Base-by-base conservation (phyloP, 768 basidiomycete species). In the Neoboletus magnificus region DNA sequence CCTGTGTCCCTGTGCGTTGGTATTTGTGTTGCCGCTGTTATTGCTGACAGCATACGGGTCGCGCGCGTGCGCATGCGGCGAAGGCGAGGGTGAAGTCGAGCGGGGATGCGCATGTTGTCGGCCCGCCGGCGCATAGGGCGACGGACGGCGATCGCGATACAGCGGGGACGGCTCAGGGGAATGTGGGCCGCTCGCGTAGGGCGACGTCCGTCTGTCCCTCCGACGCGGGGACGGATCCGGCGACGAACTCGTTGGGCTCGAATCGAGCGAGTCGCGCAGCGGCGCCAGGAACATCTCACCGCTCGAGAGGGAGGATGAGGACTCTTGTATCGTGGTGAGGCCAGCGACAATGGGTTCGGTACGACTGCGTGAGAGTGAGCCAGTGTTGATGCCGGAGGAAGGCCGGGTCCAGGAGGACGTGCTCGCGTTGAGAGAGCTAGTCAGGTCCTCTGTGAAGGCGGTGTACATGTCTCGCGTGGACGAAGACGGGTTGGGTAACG, bases 321-420 rank as follows among this genome's bases (percentile, higher is more conserved):
- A 54, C 36, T 71, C 70, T 22, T 47, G 70, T 27, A 71, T 71
- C 39, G 70, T 71, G 13, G 62, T 52, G 32, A 71, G 52, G 40
- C 65, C 62, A 5, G 57, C 42, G 5, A 73, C 2, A n/a, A 56
- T 29, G 2, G 70, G 71, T 32, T 71, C 70, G 1, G 70, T 71
- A 39, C 69, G 70, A 43, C 63, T 71, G 15, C 70, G 69, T 11
- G 52, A 50, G 30, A 71, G 62, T 1, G 60, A 39, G 35, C 39
- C 35, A 5, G 52, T 44, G 5, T 25, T 46, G 9, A 25, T 36
- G 12, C 36, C 57, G 1, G 54, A 50, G 30, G 62, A 8, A n/a
- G n/a, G n/a, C 32, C 70, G 57, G 15, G 61, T 15, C 1, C 61
- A 54, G 9, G 66, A 55, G 37, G 67, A 54, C 5, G 62, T 50